Base-by-base conservation (phyloP, 2,329 filamentous ascomycete genomes). In the Exserohilum turcica region DNA sequence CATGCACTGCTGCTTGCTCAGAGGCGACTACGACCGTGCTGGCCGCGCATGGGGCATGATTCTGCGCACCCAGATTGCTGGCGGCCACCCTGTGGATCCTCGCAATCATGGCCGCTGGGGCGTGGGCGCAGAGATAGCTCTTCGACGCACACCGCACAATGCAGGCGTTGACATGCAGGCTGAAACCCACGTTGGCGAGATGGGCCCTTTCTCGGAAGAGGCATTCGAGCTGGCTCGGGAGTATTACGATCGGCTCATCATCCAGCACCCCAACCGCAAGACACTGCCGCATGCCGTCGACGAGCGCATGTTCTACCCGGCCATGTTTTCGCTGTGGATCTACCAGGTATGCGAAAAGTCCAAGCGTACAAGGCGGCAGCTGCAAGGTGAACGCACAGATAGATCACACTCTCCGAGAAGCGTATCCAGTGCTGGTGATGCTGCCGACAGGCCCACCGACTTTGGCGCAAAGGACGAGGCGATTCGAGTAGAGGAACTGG, bases 101-200 rank as follows among this genome's bases (percentile, higher is more conserved):
- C 84, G 91, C 33, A 79, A 79, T 16, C 82, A 87, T 65, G 83
- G 85, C 31, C 82, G 89, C 60, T 97, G 92, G 93, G 87, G 87
- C 12, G 82, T 96, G 38, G 92, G 91, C 0, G 91, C 90, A 2
- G 92, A 96, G 75, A 84, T 97, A 16, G 76, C 96, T 50, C 85
- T 96, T 76, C 84, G 88, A 13, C 74, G 74, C 57, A 72, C 53
- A 16, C 40, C 61, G 29, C 31, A 15, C 21, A 43, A 5, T 35
- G 16, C 31, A 16, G 19, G 56, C 24, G 24, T 35, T 33, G 32
- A 18, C 24, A 28, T 33, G 13, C 36, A 31, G 42, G 29, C 37
- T 31, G 37, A 13, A 29, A 37, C 39, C 16, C 19, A 29, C 28
- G 32, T 18, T 18, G 47, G 57, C n/a, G 38, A 56, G 29, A 27